Conservation (phyloP, 805 yeast species). For the Pichia scutulata region DNA sequence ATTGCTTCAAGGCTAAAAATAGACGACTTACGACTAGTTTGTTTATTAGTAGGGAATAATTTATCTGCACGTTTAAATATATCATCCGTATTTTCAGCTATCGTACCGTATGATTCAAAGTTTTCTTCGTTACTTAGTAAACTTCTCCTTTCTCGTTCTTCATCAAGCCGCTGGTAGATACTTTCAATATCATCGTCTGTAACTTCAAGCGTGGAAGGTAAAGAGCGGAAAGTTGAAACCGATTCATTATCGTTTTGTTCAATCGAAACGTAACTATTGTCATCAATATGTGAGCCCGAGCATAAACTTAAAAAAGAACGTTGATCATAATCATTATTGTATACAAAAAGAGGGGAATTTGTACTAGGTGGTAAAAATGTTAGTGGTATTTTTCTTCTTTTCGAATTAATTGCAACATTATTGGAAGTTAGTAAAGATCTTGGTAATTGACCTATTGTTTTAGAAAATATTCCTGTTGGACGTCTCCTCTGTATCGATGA, state of each 20-base stretch:
- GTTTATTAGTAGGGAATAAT: constrained; percentile 16
- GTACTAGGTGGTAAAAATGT: constrained; percentile 33
- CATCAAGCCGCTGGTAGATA: constrained; percentile 29
- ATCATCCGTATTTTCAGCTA: constrained; percentile 14
- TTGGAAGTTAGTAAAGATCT: constrained; percentile 9
- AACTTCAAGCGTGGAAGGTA: constrained; percentile 30
- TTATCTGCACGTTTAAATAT: constrained; percentile 21
- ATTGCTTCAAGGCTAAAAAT: constrained; percentile 10
- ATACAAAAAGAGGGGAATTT: constrained; percentile 29
- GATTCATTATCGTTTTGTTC: constrained; percentile 23
- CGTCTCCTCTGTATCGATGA: background rate
- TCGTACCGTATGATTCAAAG: constrained; percentile 17
- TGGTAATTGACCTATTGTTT: constrained; percentile 6
- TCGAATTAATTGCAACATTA: constrained; percentile 24
- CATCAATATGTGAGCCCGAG: constrained; percentile 25
- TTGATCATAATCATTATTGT: constrained; percentile 26
- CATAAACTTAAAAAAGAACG: constrained; percentile 30
- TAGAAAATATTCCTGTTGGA: constrained; percentile 1
- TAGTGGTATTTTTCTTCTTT: constrained; percentile 28
- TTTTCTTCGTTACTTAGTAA: constrained; percentile 12
- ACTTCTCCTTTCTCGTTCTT: constrained; percentile 30
- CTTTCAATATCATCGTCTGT: constrained; percentile 28
- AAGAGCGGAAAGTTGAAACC: constrained; percentile 28
- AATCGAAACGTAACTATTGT: constrained; percentile 5
- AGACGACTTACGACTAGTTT: constrained; percentile 3